Evolutionary conservation across 2,329 filamentous ascomycete genomes (phyloP).

Genomic region (Cladosporium sp.): DNA sequence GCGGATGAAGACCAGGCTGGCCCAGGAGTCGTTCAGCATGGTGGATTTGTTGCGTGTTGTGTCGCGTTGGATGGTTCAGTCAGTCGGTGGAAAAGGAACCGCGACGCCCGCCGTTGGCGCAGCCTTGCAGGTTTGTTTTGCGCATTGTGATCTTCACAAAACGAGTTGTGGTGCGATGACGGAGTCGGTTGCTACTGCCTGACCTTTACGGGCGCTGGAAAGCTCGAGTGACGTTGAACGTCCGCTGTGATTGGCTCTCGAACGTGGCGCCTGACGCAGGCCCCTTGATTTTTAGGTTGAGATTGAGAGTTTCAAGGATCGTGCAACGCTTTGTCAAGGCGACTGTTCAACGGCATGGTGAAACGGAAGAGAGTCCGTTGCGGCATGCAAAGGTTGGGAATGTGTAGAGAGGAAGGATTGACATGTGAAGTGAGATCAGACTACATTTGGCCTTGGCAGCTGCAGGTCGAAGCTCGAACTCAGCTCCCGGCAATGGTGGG

Average conservation of each 20-base stretch:
- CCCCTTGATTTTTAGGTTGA: neutral
- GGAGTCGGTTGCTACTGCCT: neutral
- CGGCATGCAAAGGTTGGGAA: neutral
- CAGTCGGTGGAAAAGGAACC: neutral
- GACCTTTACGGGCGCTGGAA: neutral
- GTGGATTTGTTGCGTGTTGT: neutral
- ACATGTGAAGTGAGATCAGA: neutral
- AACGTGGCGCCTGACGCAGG: neutral
- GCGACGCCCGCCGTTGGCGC: neutral
- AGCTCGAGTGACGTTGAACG: neutral
- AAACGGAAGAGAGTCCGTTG: neutral
- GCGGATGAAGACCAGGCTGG: slow-evolving; percentile 29
- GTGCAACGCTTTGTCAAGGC: neutral
- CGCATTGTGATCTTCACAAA: neutral
- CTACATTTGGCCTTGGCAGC: neutral
- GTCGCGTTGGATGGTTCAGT: neutral
- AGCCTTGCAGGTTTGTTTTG: neutral
- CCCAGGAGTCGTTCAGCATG: slow-evolving; percentile 30
- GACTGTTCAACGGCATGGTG: neutral
- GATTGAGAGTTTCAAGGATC: neutral
- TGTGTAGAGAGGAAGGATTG: neutral
- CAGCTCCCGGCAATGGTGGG: neutral
- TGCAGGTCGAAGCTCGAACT: neutral
- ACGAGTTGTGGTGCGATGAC: neutral
- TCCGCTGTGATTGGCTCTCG: neutral